Evolutionary conservation across 2,329 filamentous ascomycete species (phyloP).

Genomic region (Annulohypoxylon truncatum): DNA sequence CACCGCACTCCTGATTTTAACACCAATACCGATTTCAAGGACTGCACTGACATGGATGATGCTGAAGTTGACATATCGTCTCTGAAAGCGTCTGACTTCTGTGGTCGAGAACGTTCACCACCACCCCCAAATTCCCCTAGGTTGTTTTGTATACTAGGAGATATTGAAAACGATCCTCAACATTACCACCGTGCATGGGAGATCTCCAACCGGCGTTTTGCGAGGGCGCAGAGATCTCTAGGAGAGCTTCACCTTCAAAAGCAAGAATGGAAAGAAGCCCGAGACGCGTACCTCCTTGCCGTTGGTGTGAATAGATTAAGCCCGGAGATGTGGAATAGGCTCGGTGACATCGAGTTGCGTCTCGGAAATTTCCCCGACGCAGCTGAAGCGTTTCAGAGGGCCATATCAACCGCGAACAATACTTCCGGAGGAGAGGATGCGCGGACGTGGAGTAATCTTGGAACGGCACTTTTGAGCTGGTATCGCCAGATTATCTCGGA

Average conservation of each 20-base stretch:
- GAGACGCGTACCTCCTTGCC: conserved; percentile 81
- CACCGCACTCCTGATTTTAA: conserved; percentile 63
- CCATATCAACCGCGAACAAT: conserved; percentile 72
- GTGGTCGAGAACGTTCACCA: conserved; percentile 74
- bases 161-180: conserved; percentile 78
- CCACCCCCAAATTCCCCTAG: conserved; percentile 85
- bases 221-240: conserved; percentile 87
- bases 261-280: conserved; percentile 75
- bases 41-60: conserved; percentile 59
- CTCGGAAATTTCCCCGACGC: conserved; percentile 81
- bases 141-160: conserved; percentile 92
- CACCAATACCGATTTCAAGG: conserved; percentile 43
- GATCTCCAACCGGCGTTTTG: conserved; percentile 82
- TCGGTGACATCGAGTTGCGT: conserved; percentile 88
- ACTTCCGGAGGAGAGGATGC: conserved; percentile 85
- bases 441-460: conserved; percentile 94
- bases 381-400: conserved; percentile 83
- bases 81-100: conserved; percentile 65
- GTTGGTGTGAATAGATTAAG: conserved; percentile 84
- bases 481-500: conserved; percentile 66
- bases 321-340: conserved; percentile 85
- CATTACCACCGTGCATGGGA: conserved; percentile 91
- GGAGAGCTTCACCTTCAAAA: conserved; percentile 79
- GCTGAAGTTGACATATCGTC: conserved; percentile 66
- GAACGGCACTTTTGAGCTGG: conserved; percentile 80